Base-by-base conservation (phyloP, 2,329 filamentous ascomycete species). In the Colletotrichum agaves region DNA sequence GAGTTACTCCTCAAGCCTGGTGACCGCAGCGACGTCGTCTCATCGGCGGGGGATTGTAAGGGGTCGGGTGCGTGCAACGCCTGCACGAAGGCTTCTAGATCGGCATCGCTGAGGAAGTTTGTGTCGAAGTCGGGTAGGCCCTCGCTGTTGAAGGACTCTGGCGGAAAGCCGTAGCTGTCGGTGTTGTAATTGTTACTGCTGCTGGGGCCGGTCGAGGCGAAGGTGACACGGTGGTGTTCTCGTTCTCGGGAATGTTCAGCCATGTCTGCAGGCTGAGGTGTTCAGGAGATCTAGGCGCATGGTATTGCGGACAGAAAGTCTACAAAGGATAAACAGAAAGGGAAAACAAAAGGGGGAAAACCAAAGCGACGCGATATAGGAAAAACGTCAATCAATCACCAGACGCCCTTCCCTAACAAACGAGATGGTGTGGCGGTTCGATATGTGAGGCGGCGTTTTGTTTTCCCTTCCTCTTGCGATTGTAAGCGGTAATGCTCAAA, bases 21-120 rank as follows among this genome's bases (percentile, higher is more conserved):
- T 62, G 80, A 82, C 71, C 72, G 83, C 69, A 74, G 77, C 77
- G 81, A 78, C 17, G 75, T 76, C 5, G 73, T 72, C 47, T 84
- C 82, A 52, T 91, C 89, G 56, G 87, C 89, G 55, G 87, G 84
- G 12, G 86, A 89, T 39, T 91, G 89, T 44, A 90, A 85, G 1
- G 88, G 88, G 69, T 97, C 93, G 0, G 94, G 93, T 1, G 92
- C 93, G n/a, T 89, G 87, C 8, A 98, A 86, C 7, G 95, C 95
- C 67, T 87, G 88, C 69, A 91, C 90, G 78, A 98, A 98, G 61
- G 91, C 90, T 41, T 87, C 84, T 35, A 97, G 83, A 75, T 97
- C 91, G 67, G 88, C 88, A 44, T 90, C 83, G 49, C 87, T 80
- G 72, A 97, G 84, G 76, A 98, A 98, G 63, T 96, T 89, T 74